Base-by-base conservation (phyloP, 495 filamentous ascomycete genomes). In the Podospora anserina region DNA sequence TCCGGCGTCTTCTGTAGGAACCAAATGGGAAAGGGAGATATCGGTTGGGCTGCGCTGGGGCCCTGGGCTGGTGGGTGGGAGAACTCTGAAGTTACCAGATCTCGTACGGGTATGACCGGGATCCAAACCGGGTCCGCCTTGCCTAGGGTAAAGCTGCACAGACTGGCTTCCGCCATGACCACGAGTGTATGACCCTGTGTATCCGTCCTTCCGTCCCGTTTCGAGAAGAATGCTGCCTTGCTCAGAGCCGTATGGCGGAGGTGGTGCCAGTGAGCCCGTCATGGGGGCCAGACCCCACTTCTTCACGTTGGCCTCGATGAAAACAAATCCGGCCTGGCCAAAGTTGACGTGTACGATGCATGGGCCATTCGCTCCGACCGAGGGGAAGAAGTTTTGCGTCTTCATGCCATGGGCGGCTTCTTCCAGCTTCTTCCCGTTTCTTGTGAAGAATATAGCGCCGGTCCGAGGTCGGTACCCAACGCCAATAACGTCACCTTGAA, bases 271-370 rank as follows among this genome's bases (percentile, higher is more conserved):
- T 75, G 91, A 96, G 55, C 95, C 95, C 1, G 94, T 96, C 87
- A 96, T 96, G 15, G 95, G 95, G 60, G 95, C 95, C 64, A 99
- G 81, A 6, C 95, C 95, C 95, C 95, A 98, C 84, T 97, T 98
- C 86, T 99, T 99, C 53, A 99, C 95, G 71, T 99, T 99, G 57
- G 93, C 95, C 80, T 99, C 95, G 75, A 99, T 98, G 75, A 97
- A 99, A 19, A 98, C 95, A 73, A 97, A 99, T 55, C 95, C 95
- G 72, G 93, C 90, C 76, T 99, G 95, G 3, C 95, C 95, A 77
- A 99, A 97, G 77, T 99, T 99, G 72, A 99, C 95, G 77, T 98
- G 94, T 5, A 98, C 84, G 18, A 88, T 89, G 75, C 92, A 92
- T 9, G 95, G 95, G 1, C 95, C 95, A 75, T 94, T 97, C 23